A percentile compares a stretch with the other conserved stretches of the same genome.
Conservation (phyloP, 768 basidiomycete genomes). For the Pulveroboletus ravenelii region DNA sequence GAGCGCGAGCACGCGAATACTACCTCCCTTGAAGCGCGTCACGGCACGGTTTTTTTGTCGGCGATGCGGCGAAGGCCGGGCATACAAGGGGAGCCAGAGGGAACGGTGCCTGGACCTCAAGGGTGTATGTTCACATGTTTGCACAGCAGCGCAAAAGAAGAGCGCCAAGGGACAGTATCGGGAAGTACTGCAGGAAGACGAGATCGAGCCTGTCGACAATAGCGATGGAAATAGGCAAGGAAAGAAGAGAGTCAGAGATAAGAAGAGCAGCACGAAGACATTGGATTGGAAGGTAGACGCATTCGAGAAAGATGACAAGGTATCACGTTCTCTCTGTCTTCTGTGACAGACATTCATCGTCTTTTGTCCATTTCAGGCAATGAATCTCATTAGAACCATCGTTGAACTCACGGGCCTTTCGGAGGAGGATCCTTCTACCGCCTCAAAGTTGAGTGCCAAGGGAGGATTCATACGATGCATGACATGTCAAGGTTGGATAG, state of each 20-base stretch:
- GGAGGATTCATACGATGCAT: conserved; percentile 40
- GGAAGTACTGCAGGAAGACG: not conserved
- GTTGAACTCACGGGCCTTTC: conserved; percentile 30
- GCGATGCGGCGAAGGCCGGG: conserved; percentile 38
- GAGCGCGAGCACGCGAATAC: conserved; percentile 37
- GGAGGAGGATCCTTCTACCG: conserved; percentile 27
- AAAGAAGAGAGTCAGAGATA: not conserved
- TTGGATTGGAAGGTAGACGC: conserved; percentile 43
- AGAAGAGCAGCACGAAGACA: conserved; percentile 17
- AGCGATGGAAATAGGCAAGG: conserved; percentile 21
- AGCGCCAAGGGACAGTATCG: not conserved
- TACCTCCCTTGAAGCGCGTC: conserved; percentile 56
- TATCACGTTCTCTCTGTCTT: conserved; percentile 15
- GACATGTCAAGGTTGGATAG: conserved; percentile 45
- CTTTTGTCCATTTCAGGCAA: conserved; percentile 37
- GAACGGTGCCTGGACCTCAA: conserved; percentile 52
- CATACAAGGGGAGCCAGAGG: conserved; percentile 30
- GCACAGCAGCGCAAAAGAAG: conserved; percentile 24
- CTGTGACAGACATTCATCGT: not conserved
- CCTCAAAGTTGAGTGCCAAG: conserved; percentile 17
- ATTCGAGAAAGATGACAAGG: conserved; percentile 61
- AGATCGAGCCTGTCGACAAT: not conserved
- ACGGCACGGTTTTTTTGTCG: conserved; percentile 58
- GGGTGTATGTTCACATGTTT: conserved; percentile 57
- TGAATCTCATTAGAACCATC: conserved; percentile 37